Evolutionary conservation across 257 asterid species (phyloP).

Genomic region (Orobanche coerulescens): DNA sequence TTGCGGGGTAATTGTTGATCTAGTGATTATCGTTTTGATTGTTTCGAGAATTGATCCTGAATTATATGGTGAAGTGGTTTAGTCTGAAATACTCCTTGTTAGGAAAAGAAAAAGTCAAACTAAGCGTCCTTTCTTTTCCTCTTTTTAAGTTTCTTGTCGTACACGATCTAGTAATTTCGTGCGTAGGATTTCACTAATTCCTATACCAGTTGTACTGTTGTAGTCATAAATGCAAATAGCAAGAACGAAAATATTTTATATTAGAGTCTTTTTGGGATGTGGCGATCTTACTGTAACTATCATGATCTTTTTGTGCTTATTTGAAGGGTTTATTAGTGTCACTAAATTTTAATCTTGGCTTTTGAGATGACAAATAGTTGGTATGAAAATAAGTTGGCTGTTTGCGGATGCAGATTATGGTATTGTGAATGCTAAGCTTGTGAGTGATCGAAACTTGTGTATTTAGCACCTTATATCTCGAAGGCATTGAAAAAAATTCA

Average conservation of each 20-base stretch:
- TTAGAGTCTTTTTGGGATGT: not conserved
- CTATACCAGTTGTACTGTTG: no score
- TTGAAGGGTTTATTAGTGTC: constrained; percentile 1
- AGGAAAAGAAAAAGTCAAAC: not conserved
- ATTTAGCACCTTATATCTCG: not conserved
- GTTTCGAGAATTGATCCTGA: constrained; percentile 14
- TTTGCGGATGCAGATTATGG: not conserved
- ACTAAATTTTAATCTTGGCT: not conserved
- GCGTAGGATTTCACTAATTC: not conserved
- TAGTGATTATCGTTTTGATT: constrained; percentile 4
- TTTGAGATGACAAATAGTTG: not conserved
- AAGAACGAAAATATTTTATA: not conserved
- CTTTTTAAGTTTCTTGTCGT: not conserved
- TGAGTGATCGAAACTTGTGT: not conserved
- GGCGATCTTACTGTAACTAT: not conserved
- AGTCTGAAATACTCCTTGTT: not conserved
- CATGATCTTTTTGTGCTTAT: constrained; percentile 2
- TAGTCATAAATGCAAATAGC: no score
- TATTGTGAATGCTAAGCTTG: not conserved
- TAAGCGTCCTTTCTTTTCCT: not conserved
- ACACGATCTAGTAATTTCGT: not conserved
- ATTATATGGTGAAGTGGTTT: not conserved
- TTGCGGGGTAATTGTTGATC: not conserved
- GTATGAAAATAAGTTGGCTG: not conserved
- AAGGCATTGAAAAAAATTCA: constrained; percentile 4